Conservation (phyloP, 768 basidiomycete species). For the Tricholoma saponaceum region DNA sequence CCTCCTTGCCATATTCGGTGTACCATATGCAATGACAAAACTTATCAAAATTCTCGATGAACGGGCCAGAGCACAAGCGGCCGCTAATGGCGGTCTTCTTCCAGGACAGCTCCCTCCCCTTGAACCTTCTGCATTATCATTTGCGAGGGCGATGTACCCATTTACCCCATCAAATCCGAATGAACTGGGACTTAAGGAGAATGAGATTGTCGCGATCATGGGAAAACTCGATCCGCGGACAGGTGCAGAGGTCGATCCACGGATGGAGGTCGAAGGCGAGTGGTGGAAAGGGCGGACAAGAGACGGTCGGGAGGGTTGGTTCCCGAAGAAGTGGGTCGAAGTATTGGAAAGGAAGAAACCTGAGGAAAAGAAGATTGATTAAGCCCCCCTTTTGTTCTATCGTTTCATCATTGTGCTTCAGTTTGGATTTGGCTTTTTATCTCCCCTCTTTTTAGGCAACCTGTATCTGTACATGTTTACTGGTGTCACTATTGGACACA, state of each 20-base stretch:
- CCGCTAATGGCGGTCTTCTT: slow-evolving; percentile 32
- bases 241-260: slow-evolving; percentile 63
- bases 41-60: slow-evolving; percentile 75
- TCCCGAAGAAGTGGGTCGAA: slow-evolving; percentile 88
- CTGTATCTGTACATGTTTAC: neutral
- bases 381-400: too few relatives aligned
- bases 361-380: slow-evolving; percentile 22
- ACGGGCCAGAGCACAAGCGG: slow-evolving; percentile 49
- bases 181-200: slow-evolving; percentile 78
- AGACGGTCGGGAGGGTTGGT: slow-evolving; percentile 92
- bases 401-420: neutral
- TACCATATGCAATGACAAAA: slow-evolving; percentile 91
- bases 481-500: neutral
- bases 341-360: slow-evolving; percentile 45
- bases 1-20: slow-evolving; percentile 87
- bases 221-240: slow-evolving; percentile 71
- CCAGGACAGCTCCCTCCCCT: slow-evolving; percentile 51
- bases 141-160: slow-evolving; percentile 77
- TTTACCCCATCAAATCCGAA: slow-evolving; percentile 72
- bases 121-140: slow-evolving; percentile 78
- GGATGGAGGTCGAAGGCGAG: slow-evolving; percentile 61
- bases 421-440: neutral
- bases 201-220: slow-evolving; percentile 92
- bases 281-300: slow-evolving; percentile 96
- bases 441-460: neutral